phyloP scores from a whole-genome alignment of 2,329 filamentous ascomycete species.

The Cordyceps fumosorosea region DNA sequence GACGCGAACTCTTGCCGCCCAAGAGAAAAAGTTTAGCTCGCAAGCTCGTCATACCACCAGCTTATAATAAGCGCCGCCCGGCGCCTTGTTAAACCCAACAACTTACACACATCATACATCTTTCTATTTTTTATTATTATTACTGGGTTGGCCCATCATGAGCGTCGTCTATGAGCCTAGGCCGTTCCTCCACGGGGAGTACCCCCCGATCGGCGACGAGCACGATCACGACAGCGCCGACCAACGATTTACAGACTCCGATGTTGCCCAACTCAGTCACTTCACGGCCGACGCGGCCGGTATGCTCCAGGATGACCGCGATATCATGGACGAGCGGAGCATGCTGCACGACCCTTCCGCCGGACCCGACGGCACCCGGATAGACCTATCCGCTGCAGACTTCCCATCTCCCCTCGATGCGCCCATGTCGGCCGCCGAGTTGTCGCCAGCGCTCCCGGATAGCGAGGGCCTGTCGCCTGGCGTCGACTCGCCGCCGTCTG shows the following conservation, averaged over 20 bases:
- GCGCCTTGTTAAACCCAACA: too few relatives aligned
- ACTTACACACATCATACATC: too few relatives aligned
- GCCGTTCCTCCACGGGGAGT: slow-evolving; percentile 43
- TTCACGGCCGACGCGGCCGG: slow-evolving; percentile 33
- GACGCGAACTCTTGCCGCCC: not conserved
- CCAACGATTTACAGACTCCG: slow-evolving; percentile 37
- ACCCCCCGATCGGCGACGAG: slow-evolving; percentile 40
- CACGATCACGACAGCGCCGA: slow-evolving; percentile 33
- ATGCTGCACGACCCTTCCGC: slow-evolving; percentile 28
- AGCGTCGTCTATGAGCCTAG: slow-evolving; percentile 47
- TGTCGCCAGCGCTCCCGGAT: slow-evolving; percentile 27
- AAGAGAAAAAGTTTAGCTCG: not conserved
- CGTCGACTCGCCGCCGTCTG: slow-evolving; percentile 26
- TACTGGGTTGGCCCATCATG: slow-evolving; percentile 30
- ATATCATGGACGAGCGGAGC: slow-evolving; percentile 27
- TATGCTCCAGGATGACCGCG: slow-evolving; percentile 30
- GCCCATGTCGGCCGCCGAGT: slow-evolving; percentile 24
- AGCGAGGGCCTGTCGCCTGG: slow-evolving; percentile 29
- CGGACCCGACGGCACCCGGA: slow-evolving; percentile 31
- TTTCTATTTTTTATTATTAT: too few relatives aligned
- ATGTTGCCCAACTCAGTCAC: slow-evolving; percentile 35
- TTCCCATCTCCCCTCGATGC: slow-evolving; percentile 31
- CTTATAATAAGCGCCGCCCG: too few relatives aligned
- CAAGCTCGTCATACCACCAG: too few relatives aligned
- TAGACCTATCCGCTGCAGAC: slow-evolving; percentile 30